Conservation (phyloP, 106 monocot species). For the Allium sativum region DNA sequence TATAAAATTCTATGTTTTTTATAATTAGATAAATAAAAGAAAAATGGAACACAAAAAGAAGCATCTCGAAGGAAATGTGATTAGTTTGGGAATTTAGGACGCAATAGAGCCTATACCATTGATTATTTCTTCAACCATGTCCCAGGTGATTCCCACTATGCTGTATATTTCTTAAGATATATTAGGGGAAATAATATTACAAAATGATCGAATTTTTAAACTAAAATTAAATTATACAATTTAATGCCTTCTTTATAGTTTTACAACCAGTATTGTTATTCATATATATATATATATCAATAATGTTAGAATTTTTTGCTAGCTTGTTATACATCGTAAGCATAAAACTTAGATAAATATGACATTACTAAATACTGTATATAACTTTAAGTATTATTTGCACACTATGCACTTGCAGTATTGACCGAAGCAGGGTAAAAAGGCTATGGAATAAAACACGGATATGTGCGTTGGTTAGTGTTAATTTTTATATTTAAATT, state of each 20-base stretch:
- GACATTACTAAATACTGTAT: no score
- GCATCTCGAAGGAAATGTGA: slow-evolving; percentile 71
- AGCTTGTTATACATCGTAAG: not conserved
- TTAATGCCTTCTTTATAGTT: not conserved
- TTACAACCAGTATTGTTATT: not conserved
- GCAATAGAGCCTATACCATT: slow-evolving; percentile 76
- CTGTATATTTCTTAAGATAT: no score
- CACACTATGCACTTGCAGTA: slow-evolving; percentile 56
- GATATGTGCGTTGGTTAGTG: no score
- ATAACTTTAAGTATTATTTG: no score
- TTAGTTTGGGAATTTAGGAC: slow-evolving; percentile 78
- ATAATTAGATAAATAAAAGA: slow-evolving; percentile 48
- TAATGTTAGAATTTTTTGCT: not conserved
- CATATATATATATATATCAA: no score
- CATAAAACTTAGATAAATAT: no score
- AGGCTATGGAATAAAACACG: slow-evolving; percentile 88
- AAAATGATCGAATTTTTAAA: not conserved
- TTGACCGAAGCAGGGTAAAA: slow-evolving; percentile 60
- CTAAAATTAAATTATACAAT: not conserved
- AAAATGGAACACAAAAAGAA: slow-evolving; percentile 52
- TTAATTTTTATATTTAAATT: no score
- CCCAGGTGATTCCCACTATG: slow-evolving; percentile 41
- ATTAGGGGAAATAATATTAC: no score
- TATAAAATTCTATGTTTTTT: not conserved
- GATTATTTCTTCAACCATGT: slow-evolving; percentile 59